Evolutionary conservation across 176 grass and related monocot species (phyloP).

Genomic region (Alopecurus myosuroides): DNA sequence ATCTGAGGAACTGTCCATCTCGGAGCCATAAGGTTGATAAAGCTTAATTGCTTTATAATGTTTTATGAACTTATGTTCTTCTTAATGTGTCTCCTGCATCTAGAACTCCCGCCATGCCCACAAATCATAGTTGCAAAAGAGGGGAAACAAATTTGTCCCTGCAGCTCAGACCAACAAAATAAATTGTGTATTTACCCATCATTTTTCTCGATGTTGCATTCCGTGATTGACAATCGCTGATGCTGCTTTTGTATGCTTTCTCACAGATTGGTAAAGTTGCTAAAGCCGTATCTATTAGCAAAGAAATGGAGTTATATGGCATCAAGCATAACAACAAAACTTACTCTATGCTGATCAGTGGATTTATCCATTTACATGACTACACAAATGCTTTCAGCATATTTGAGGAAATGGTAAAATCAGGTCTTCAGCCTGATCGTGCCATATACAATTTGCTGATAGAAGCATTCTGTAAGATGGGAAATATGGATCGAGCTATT

Average conservation of each 20-base stretch:
- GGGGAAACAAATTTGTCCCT: background rate
- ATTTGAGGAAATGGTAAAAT: conserved; percentile 91
- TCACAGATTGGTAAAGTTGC: conserved; percentile 76
- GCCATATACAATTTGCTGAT: conserved; percentile 91
- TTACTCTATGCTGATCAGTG: conserved; percentile 97
- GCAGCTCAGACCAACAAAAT: background rate
- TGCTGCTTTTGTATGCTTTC: background rate
- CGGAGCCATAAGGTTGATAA: background rate
- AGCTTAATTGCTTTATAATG: background rate
- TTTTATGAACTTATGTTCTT: background rate
- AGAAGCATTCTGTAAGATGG: conserved; percentile 99
- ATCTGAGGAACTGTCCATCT: background rate
- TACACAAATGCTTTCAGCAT: conserved; percentile 90
- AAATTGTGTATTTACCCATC: background rate
- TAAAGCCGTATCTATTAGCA: conserved; percentile 73
- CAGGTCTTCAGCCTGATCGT: conserved; percentile 72
- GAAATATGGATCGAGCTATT: conserved; percentile 81
- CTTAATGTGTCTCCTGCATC: background rate
- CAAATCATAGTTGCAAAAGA: background rate
- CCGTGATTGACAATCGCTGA: background rate
- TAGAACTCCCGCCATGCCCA: background rate
- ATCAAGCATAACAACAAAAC: conserved; percentile 97
- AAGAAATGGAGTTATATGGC: conserved; percentile 71
- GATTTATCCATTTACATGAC: conserved; percentile 91
- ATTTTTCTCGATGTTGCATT: background rate